Conservation (phyloP, 1,284 basidiomycete species). For the Xanthoconium separans region DNA sequence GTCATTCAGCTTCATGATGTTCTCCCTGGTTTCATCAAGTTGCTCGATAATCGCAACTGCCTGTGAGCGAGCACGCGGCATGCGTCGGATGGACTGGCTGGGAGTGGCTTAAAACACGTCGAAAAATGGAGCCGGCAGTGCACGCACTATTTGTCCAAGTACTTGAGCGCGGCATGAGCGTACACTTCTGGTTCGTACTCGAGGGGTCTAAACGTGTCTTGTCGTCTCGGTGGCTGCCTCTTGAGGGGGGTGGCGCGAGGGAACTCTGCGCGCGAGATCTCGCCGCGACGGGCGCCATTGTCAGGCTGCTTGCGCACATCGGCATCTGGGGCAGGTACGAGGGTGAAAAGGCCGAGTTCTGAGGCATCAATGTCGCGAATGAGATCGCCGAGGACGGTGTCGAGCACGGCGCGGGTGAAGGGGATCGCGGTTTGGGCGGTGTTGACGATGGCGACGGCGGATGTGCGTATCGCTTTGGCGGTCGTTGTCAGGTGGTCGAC, state of each 20-base stretch:
- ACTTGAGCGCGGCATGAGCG: conserved; percentile 69
- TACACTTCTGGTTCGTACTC: conserved; percentile 70
- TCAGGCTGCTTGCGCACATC: conserved; percentile 34
- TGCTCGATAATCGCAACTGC: conserved; percentile 53
- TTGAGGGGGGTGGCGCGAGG: conserved; percentile 67
- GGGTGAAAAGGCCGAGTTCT: conserved; percentile 71
- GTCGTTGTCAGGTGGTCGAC: conserved; percentile 42
- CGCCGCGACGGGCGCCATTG: conserved; percentile 33
- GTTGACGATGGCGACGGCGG: conserved; percentile 26
- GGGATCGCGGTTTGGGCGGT: conserved; percentile 32
- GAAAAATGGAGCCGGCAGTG: background rate
- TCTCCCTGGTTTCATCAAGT: conserved; percentile 49
- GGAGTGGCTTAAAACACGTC: conserved; percentile 1
- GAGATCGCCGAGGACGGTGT: conserved; percentile 62
- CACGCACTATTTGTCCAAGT: conserved; percentile 69
- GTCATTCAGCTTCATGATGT: conserved; percentile 49
- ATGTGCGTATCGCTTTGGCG: conserved; percentile 36
- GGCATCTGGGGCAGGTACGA: conserved; percentile 39
- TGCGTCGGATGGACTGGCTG: conserved; percentile 64
- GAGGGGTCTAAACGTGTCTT: conserved; percentile 39
- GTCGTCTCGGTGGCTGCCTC: conserved; percentile 43
- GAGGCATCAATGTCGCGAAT: conserved; percentile 75
- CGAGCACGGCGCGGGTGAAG: conserved; percentile 62
- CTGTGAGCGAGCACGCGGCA: conserved; percentile 67
- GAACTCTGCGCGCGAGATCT: conserved; percentile 63